phyloP scores from a whole-genome alignment of 176 grass and related monocot species.

The Zizania latifolia region DNA sequence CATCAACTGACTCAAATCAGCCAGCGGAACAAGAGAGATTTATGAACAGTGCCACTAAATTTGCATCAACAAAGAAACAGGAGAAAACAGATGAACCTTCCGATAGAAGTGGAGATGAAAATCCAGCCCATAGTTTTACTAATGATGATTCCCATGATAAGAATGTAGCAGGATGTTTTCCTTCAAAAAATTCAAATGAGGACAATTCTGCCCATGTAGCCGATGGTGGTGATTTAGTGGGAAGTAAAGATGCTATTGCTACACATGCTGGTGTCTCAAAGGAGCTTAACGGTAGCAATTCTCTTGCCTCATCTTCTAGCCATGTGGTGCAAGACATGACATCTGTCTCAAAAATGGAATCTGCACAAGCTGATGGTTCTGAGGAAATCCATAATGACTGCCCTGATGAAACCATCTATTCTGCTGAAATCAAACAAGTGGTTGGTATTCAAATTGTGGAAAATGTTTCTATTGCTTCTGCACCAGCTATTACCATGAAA shows the following conservation, averaged over 20 bases:
- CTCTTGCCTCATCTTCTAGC: not conserved
- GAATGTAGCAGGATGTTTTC: conserved; percentile 33
- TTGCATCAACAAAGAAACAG: not conserved
- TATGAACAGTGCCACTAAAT: not conserved
- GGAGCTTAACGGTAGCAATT: not conserved
- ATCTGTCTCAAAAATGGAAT: not conserved
- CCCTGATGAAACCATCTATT: conserved; percentile 33
- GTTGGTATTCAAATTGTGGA: conserved; percentile 24
- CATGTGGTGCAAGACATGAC: not conserved
- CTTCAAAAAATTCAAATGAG: conserved; percentile 33
- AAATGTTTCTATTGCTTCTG: conserved; percentile 21
- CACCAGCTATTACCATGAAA: conserved; percentile 7
- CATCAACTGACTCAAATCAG: conserved; percentile 5
- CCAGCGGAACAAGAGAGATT: not conserved
- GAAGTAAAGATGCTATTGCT: not conserved
- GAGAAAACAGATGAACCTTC: conserved; percentile 8
- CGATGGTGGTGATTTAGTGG: conserved; percentile 8
- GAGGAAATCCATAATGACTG: conserved; percentile 21
- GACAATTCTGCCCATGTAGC: conserved; percentile 8
- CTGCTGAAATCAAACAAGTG: conserved; percentile 28
- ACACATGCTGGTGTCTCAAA: not conserved
- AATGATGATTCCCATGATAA: conserved; percentile 8
- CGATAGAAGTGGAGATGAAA: not conserved
- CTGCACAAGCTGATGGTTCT: not conserved
- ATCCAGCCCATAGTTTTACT: not conserved